phyloP scores from a whole-genome alignment of 1,284 basidiomycete genomes.

The Erythrobasidium hasegawianum region DNA sequence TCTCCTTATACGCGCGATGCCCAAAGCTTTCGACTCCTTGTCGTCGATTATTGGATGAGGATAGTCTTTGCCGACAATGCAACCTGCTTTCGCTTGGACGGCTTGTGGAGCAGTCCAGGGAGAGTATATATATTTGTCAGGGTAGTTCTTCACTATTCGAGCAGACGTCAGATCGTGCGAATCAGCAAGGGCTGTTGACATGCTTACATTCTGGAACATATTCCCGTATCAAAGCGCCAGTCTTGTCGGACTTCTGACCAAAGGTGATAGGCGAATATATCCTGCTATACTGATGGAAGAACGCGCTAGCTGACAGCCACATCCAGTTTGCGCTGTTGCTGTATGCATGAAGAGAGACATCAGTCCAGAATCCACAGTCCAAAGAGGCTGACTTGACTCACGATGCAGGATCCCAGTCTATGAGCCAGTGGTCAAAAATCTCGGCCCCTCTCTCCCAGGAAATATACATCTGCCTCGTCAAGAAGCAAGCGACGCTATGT shows the following conservation, averaged over 20 bases:
- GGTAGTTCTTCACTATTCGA: constrained; percentile 47
- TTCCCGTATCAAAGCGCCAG: constrained; percentile 52
- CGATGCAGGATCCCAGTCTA: constrained; percentile 51
- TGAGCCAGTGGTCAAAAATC: constrained; percentile 53
- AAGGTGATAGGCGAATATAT: constrained; percentile 43
- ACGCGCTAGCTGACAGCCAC: constrained; percentile 55
- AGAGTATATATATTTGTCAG: constrained; percentile 53
- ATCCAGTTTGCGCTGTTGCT: constrained; percentile 54
- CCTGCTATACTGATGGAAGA: constrained; percentile 46
- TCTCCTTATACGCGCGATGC: constrained; percentile 48
- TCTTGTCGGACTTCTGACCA: constrained; percentile 53
- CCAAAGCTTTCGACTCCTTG: constrained; percentile 47
- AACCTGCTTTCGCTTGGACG: constrained; percentile 49
- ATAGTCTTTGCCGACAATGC: constrained; percentile 52
- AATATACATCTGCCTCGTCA: constrained; percentile 57
- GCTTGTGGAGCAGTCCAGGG: constrained; percentile 49
- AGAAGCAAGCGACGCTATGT: constrained; percentile 57
- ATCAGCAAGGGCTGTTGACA: background rate
- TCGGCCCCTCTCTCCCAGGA: constrained; percentile 58
- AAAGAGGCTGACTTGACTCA: no score
- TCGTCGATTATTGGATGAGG: constrained; percentile 51
- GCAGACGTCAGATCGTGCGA: background rate
- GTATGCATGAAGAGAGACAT: no score
- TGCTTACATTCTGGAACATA: constrained; percentile 51
- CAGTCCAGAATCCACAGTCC: no score